Base-by-base conservation (phyloP, 495 filamentous ascomycete genomes). In the Thozetella sp. region DNA sequence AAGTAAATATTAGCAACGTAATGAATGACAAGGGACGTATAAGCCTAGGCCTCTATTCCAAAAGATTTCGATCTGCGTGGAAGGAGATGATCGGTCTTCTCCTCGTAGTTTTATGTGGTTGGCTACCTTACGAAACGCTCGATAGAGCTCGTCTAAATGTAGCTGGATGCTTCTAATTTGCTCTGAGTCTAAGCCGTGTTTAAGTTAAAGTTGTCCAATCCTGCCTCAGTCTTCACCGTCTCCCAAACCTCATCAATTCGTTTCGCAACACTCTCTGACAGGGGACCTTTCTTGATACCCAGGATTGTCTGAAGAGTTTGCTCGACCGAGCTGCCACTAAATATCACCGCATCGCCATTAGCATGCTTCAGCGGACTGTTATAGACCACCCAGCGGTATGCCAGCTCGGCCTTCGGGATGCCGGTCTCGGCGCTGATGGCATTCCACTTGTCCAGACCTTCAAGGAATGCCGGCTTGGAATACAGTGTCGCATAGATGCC, bases 381-480 rank as follows among this genome's bases (percentile, higher is more conserved):
- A 61, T 78, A 79, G 10, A 62, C 63, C 10, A 85, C 67, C 85
- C 85, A 89, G 13, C 85, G 71, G 68, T 84, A 86, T 17, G 82
- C 83, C 59, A 88, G 57, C 55, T 81, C 79, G 23, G 76, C 78
- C 67, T 79, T 78, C 23, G 66, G 55, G 26, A 80, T 66, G 0
- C 80, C 81, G 46, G 75, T 72, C 24, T 72, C 71, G 43, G 67
- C 56, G 0, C 83, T 71, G 55, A 86, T 79, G 2, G 59, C 53
- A n/a, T 68, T 76, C 82, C 82, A 87, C 24, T 75, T 55, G 11
- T 68, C 65, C 11, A 86, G 65, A n/a, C 75, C 80, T 15, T 73
- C 66, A 4, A 79, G 53, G 46, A 75, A 66, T 1, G 46, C 27
- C 3, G 72, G 70, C 55, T 76, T 81, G 43, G 66, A 71, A 62